Conservation (phyloP, 768 basidiomycete species). For the Suillus americanus region DNA sequence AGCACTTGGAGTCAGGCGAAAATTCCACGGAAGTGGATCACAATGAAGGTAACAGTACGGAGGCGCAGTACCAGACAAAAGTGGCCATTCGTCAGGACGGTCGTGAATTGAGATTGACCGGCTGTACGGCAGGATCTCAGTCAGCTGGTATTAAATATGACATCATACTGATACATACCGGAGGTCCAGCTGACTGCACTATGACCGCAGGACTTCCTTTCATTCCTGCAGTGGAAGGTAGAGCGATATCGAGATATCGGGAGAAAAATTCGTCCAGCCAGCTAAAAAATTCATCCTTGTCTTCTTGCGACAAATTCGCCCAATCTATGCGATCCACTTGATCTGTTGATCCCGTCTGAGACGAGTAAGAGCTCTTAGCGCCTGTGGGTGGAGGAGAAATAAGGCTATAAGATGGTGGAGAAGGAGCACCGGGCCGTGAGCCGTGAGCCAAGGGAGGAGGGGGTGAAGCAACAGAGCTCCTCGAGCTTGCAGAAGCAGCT, state of each 20-base stretch:
- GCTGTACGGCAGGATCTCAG: not conserved
- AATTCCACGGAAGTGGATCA: not conserved
- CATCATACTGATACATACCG: constrained; percentile 19
- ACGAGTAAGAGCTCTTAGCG: constrained; percentile 24
- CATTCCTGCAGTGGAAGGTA: constrained; percentile 13
- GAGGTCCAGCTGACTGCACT: constrained; percentile 4
- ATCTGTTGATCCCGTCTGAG: constrained; percentile 9
- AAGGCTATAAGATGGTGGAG: constrained; percentile 17
- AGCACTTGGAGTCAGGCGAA: not conserved
- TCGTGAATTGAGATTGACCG: constrained; percentile 1
- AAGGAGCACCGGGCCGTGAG: constrained; percentile 14
- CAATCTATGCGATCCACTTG: constrained; percentile 51
- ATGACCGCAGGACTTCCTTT: not conserved
- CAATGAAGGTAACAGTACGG: not conserved
- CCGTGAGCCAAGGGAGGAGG: constrained; percentile 17
- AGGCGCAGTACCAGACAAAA: not conserved
- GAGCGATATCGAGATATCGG: constrained; percentile 34
- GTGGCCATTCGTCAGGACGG: not conserved
- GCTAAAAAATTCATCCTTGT: constrained; percentile 70
- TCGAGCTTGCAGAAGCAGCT: constrained; percentile 10
- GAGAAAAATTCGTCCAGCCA: constrained; percentile 86
- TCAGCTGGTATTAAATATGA: not conserved
- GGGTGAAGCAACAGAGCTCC: constrained; percentile 17
- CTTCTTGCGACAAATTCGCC: constrained; percentile 62
- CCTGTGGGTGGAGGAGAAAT: constrained; percentile 28